These are phyloP conservation scores for Pseudogymnoascus sp. DNA, from an alignment of 2,329 filamentous ascomycete genomes.

Conservation along the genomic window DNA sequence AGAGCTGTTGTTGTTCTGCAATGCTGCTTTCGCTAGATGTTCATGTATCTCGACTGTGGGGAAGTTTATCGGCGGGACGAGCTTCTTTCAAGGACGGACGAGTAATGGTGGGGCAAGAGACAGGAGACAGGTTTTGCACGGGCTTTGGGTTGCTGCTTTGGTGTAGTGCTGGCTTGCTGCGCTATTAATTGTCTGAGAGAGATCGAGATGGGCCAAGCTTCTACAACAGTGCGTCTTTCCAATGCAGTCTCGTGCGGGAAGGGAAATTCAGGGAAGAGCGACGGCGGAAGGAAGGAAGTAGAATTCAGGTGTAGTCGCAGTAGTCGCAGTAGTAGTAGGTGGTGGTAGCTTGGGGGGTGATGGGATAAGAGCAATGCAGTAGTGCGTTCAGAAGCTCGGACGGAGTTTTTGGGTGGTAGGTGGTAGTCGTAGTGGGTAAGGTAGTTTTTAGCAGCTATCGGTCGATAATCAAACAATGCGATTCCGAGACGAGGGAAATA, in stretches of 20 bases:
- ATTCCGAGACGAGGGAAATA: background rate
- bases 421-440: background rate
- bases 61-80: conserved; percentile 8
- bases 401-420: background rate
- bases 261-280: conserved; percentile 5
- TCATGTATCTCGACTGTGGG: conserved; percentile 7
- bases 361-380: conserved; percentile 8
- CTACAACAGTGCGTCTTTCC: background rate
- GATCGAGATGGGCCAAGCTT: background rate
- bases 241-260: conserved; percentile 3
- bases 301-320: conserved; percentile 1
- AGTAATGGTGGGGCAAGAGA: conserved; percentile 8
- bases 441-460: background rate
- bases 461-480: background rate
- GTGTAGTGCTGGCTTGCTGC: background rate
- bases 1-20: background rate
- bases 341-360: background rate
- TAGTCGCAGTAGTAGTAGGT: background rate
- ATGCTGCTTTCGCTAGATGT: conserved; percentile 5
- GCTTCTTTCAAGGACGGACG: conserved; percentile 4
- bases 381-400: conserved; percentile 1
- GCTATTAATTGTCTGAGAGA: background rate
- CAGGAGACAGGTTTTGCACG: conserved; percentile 3
- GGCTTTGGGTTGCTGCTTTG: background rate
- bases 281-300: background rate